phyloP scores from a whole-genome alignment of 1,284 basidiomycete species.

The Rhodotorula sp. region DNA sequence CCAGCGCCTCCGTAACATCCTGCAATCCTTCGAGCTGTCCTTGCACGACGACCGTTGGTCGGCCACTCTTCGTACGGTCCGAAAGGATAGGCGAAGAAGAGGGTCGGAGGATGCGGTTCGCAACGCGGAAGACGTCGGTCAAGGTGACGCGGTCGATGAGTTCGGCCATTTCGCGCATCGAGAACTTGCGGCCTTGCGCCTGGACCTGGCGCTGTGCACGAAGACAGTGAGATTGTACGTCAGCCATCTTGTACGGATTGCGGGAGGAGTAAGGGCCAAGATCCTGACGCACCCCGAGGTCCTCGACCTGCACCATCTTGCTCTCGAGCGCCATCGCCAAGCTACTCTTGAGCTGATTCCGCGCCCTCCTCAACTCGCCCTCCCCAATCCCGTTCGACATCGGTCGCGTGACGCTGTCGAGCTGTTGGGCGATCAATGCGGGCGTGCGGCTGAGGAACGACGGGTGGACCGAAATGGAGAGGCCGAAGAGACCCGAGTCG shows the following conservation, averaged over 20 bases:
- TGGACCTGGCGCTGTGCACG: conserved; percentile 63
- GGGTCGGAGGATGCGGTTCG: conserved; percentile 62
- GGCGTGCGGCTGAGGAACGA: conserved; percentile 52
- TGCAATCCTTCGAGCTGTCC: conserved; percentile 48
- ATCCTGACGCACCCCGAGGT: conserved; percentile 72
- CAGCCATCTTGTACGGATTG: neutral
- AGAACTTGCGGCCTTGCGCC: conserved; percentile 84
- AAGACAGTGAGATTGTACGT: neutral
- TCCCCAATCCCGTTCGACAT: conserved; percentile 57
- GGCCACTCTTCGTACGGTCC: conserved; percentile 48
- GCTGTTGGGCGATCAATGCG: conserved; percentile 78
- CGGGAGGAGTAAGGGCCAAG: neutral
- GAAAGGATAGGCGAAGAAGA: conserved; percentile 43
- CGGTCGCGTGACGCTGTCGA: conserved; percentile 53
- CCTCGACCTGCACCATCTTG: conserved; percentile 83
- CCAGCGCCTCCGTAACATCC: conserved; percentile 45
- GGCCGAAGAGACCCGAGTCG: conserved; percentile 89
- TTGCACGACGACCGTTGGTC: conserved; percentile 54
- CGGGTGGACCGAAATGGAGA: conserved; percentile 86
- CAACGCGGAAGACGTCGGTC: conserved; percentile 69
- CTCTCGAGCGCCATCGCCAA: conserved; percentile 96
- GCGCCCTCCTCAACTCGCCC: conserved; percentile 77
- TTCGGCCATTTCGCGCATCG: conserved; percentile 85
- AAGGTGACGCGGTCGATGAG: conserved; percentile 80
- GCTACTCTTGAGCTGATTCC: conserved; percentile 92